These are phyloP conservation scores for Boechera divaricarpa DNA, from an alignment of 345 rosid species.

Conservation along the genomic window DNA sequence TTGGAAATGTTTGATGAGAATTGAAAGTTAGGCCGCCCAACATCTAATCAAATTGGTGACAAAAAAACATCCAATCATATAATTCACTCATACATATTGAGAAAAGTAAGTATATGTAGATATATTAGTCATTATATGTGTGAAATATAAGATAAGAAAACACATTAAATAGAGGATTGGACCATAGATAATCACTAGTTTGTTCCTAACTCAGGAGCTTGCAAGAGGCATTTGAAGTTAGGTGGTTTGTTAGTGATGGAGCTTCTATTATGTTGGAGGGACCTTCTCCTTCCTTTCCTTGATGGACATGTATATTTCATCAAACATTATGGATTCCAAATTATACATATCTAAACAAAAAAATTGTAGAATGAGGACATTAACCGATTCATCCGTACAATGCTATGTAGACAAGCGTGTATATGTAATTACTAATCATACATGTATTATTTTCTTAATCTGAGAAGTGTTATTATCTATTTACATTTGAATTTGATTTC, in stretches of 20 bases:
- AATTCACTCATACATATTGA: background rate
- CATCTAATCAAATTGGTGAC: background rate
- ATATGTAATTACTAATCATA: no score
- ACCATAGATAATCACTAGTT: background rate
- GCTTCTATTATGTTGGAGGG: background rate
- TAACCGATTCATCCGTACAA: no score
- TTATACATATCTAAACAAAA: background rate
- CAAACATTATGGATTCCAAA: background rate
- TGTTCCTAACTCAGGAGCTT: background rate
- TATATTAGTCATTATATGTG: background rate
- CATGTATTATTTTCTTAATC: no score
- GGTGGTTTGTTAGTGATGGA: background rate
- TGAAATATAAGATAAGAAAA: background rate
- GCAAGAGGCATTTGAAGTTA: background rate
- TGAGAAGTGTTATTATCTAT: no score
- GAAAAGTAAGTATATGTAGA: background rate
- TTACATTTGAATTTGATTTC: no score
- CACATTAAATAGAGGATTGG: background rate
- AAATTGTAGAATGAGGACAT: no score
- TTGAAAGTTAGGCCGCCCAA: background rate
- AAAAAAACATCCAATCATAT: background rate
- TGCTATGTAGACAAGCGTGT: no score
- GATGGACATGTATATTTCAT: constrained; percentile 1
- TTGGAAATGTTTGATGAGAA: background rate
- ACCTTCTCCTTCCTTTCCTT: background rate